A percentile compares a stretch with the other conserved stretches of the same genome.
These are phyloP conservation scores for Geranium incanum DNA, from an alignment of 441 rosid species.

Conservation along the genomic window DNA sequence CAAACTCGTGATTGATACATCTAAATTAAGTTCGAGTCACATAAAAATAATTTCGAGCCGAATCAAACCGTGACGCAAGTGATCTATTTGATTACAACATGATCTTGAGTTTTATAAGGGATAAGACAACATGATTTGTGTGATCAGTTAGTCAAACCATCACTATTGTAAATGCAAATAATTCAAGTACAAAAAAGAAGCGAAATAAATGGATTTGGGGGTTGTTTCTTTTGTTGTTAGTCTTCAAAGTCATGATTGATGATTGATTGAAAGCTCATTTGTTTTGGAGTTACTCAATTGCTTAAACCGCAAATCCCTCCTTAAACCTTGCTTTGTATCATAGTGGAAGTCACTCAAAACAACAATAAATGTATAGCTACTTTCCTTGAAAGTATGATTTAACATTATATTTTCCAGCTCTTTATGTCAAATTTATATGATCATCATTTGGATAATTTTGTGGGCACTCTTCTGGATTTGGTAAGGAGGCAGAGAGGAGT, in stretches of 20 bases:
- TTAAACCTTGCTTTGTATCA: slow-evolving; percentile 28
- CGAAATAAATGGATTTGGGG: background rate
- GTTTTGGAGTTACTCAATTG: slow-evolving; percentile 34
- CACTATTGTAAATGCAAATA: too few relatives aligned
- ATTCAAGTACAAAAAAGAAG: too few relatives aligned
- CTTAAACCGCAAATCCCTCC: slow-evolving; percentile 66
- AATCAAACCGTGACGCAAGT: too few relatives aligned
- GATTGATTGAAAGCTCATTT: slow-evolving; percentile 17
- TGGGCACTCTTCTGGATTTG: background rate
- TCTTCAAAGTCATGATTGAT: background rate
- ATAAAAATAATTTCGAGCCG: too few relatives aligned
- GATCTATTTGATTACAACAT: too few relatives aligned
- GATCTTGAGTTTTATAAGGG: too few relatives aligned
- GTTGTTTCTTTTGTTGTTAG: background rate
- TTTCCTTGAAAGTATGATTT: slow-evolving; percentile 27
- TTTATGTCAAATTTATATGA: background rate
- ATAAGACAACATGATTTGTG: too few relatives aligned
- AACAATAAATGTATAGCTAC: too few relatives aligned
- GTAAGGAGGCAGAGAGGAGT: slow-evolving; percentile 29
- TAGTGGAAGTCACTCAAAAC: slow-evolving; percentile 46
- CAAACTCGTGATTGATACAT: too few relatives aligned
- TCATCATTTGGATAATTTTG: slow-evolving; percentile 22
- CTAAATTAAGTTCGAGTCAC: too few relatives aligned
- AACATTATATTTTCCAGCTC: slow-evolving; percentile 13
- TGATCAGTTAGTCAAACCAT: too few relatives aligned